Percentiles rank a stretch among this genome's conserved stretches.
Evolutionary conservation across 768 basidiomycete genomes (phyloP).

Genomic region (Suillus placidus): DNA sequence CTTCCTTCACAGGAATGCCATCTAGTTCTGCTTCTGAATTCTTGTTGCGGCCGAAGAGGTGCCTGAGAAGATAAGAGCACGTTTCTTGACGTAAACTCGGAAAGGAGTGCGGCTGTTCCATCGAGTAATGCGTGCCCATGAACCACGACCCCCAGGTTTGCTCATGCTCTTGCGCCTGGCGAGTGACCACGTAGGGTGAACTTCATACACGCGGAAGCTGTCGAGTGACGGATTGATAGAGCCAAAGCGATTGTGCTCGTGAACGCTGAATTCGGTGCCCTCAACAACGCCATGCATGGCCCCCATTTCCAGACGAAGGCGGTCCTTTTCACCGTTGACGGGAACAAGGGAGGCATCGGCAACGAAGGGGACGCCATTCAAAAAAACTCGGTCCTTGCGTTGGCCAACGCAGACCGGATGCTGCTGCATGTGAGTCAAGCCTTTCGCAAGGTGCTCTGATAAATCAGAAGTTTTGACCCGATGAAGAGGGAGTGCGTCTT

Average conservation of each 20-base stretch:
- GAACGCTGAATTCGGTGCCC: slow-evolving; percentile 63
- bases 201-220: slow-evolving; percentile 51
- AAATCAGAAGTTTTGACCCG: slow-evolving; percentile 52
- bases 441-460: slow-evolving; percentile 44
- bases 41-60: slow-evolving; percentile 39
- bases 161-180: slow-evolving; percentile 43
- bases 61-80: slow-evolving; percentile 49
- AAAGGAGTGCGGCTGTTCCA: slow-evolving; percentile 63
- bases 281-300: slow-evolving; percentile 64
- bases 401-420: slow-evolving; percentile 53
- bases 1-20: slow-evolving; percentile 38
- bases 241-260: slow-evolving; percentile 61
- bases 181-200: slow-evolving; percentile 61
- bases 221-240: slow-evolving; percentile 59
- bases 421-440: slow-evolving; percentile 43
- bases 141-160: slow-evolving; percentile 39
- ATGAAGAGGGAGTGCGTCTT: slow-evolving; percentile 52
- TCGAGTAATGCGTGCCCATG: slow-evolving; percentile 56
- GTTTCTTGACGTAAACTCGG: slow-evolving; percentile 54
- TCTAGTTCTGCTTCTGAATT: slow-evolving; percentile 33
- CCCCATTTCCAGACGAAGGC: slow-evolving; percentile 57
- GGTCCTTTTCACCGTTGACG: slow-evolving; percentile 42
- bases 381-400: slow-evolving; percentile 52
- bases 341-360: slow-evolving; percentile 51
- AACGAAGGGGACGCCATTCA: slow-evolving; percentile 58